Evolutionary conservation across 2,329 filamentous ascomycete genomes (phyloP).

Genomic region (Colletotrichum sansevieriae): DNA sequence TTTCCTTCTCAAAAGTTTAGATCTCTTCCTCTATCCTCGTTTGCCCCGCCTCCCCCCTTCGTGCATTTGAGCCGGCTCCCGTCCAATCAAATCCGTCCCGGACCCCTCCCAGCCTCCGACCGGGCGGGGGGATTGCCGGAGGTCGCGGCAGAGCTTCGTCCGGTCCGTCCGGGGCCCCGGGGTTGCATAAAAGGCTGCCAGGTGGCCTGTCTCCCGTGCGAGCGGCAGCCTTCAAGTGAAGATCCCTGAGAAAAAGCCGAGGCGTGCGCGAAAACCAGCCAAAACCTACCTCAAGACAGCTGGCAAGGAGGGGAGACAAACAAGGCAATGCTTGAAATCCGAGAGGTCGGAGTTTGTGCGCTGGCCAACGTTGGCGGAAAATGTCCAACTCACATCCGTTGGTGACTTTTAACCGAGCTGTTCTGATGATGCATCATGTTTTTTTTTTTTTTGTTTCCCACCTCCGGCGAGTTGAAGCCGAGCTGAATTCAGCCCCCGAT

Average conservation of each 20-base stretch:
- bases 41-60: slow-evolving; percentile 18
- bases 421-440: neutral
- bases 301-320: too few relatives aligned
- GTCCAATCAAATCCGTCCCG: slow-evolving; percentile 9
- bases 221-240: slow-evolving; percentile 27
- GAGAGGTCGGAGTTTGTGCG: too few relatives aligned
- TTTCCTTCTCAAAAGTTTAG: neutral
- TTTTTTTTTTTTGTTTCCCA: neutral
- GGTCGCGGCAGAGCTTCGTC: neutral
- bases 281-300: neutral
- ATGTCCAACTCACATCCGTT: neutral
- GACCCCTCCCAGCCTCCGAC: neutral
- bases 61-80: neutral
- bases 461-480: neutral
- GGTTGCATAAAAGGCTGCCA: neutral
- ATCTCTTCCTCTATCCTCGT: neutral
- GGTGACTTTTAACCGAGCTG: slow-evolving; percentile 17
- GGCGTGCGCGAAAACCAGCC: neutral
- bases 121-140: neutral
- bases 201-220: slow-evolving; percentile 8
- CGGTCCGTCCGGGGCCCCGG: slow-evolving; percentile 29
- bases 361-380: neutral
- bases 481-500: slow-evolving; percentile 10
- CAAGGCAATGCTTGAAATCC: too few relatives aligned
- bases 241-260: neutral